Conservation (phyloP, 1,139 yeast species). For the Debaryomyces udenii region DNA sequence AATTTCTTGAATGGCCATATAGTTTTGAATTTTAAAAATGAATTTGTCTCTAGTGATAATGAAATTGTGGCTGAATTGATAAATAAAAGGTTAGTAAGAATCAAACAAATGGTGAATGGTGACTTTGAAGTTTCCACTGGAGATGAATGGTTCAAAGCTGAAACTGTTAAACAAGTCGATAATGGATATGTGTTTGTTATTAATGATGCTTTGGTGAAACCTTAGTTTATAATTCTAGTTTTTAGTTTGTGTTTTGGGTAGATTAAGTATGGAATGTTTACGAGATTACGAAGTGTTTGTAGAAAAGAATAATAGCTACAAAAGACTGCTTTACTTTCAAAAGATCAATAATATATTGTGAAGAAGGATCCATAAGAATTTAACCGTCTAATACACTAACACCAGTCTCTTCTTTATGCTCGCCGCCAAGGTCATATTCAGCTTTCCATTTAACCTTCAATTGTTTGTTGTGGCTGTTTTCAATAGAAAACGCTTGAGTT, state of each 20-base stretch:
- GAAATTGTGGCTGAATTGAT: slow-evolving; percentile 34
- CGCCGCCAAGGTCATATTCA: slow-evolving; percentile 55
- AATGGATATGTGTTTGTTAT: slow-evolving; percentile 64
- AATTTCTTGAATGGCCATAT: slow-evolving; percentile 60
- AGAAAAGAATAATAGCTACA: too few species aligned
- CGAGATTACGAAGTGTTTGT: too few species aligned
- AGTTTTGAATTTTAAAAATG: slow-evolving; percentile 29
- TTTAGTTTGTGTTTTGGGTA: too few species aligned
- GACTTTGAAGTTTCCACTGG: slow-evolving; percentile 39
- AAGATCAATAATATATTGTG: too few species aligned
- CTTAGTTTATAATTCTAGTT: slow-evolving; percentile 11
- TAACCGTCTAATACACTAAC: slow-evolving; percentile 36
- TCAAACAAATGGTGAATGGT: slow-evolving; percentile 42
- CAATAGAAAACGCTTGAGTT: slow-evolving; percentile 62
- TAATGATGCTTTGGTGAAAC: slow-evolving; percentile 42
- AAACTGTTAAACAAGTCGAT: slow-evolving; percentile 47
- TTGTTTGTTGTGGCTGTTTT: slow-evolving; percentile 48
- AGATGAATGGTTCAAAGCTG: slow-evolving; percentile 42
- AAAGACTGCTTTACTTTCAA: too few species aligned
- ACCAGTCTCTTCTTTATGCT: slow-evolving; percentile 57
- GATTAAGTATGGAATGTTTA: too few species aligned
- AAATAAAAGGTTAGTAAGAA: slow-evolving; percentile 45
- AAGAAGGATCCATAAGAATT: not conserved
- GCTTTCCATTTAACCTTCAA: slow-evolving; percentile 85
- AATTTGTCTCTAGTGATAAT: slow-evolving; percentile 16